Percentiles rank a stretch among this genome's conserved stretches.
Evolutionary conservation across 169 alveolate species (phyloP).

Genomic region (Plasmodium gonderi): DNA sequence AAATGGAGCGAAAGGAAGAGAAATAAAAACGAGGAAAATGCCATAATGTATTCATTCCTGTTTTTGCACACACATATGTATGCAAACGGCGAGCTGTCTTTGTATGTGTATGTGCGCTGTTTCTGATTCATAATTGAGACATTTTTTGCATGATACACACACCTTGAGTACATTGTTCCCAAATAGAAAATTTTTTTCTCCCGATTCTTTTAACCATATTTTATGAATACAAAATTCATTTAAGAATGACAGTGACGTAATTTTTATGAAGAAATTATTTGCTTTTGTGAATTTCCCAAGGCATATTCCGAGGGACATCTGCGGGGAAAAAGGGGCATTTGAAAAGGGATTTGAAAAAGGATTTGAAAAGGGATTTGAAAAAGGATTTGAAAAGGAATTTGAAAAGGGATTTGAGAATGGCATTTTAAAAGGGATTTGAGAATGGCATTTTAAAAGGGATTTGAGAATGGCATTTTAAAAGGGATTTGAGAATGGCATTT

Average conservation of each 20-base stretch:
- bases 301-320: conserved; percentile 72
- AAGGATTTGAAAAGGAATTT: too few species aligned
- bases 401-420: too few species aligned
- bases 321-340: background rate
- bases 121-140: background rate
- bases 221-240: conserved; percentile 72
- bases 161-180: conserved; percentile 74
- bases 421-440: too few species aligned
- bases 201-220: conserved; percentile 74
- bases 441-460: too few species aligned
- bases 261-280: conserved; percentile 64
- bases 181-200: conserved; percentile 63
- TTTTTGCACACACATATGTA: too few species aligned
- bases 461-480: too few species aligned
- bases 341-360: background rate
- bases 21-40: background rate
- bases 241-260: conserved; percentile 55
- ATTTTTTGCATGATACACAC: background rate
- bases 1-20: too few species aligned
- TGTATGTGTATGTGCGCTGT: too few species aligned
- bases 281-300: conserved; percentile 72
- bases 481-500: too few species aligned
- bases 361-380: too few species aligned
- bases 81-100: too few species aligned
- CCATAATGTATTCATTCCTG: background rate